Evolutionary conservation across 2,329 filamentous ascomycete genomes (phyloP).

Genomic region (Sarocladium strictum): DNA sequence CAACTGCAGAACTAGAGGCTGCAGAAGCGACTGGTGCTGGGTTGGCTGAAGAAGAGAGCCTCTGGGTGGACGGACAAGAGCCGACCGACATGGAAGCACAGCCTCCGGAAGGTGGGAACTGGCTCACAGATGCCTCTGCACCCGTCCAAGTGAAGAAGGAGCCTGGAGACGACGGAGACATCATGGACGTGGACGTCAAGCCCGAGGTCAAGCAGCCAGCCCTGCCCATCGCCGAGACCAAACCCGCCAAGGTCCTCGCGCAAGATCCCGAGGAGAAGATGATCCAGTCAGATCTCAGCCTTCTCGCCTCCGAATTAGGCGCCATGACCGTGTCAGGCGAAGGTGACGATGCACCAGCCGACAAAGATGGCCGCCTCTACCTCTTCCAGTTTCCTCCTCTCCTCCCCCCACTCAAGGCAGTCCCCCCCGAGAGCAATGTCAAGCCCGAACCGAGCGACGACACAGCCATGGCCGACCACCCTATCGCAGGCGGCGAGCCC

Average conservation of each 20-base stretch:
- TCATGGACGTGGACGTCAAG: constrained; percentile 34
- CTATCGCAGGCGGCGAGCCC: constrained; percentile 18
- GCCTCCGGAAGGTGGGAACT: constrained; percentile 33
- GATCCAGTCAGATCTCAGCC: constrained; percentile 33
- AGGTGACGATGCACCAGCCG: constrained; percentile 22
- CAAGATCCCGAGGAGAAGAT: constrained; percentile 33
- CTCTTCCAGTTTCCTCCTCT: constrained; percentile 61
- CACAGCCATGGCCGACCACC: constrained; percentile 29
- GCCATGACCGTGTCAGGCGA: constrained; percentile 26
- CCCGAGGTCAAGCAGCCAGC: constrained; percentile 16
- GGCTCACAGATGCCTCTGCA: constrained; percentile 29
- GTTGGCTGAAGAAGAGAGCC: constrained; percentile 33
- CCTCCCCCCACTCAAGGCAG: constrained; percentile 46
- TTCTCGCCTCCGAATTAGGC: constrained; percentile 38
- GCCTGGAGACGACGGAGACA: constrained; percentile 32
- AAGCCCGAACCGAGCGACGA: constrained; percentile 37
- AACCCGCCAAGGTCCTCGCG: constrained; percentile 17
- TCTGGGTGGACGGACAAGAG: constrained; percentile 31
- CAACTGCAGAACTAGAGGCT: constrained; percentile 51
- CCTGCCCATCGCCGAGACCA: constrained; percentile 15
- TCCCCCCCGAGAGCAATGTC: constrained; percentile 23
- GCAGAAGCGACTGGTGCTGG: constrained; percentile 35
- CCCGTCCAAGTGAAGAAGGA: constrained; percentile 37
- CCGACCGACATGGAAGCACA: constrained; percentile 20
- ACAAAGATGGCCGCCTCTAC: constrained; percentile 52